Conservation (phyloP, 768 basidiomycete species). For the Auriculariales sp. region DNA sequence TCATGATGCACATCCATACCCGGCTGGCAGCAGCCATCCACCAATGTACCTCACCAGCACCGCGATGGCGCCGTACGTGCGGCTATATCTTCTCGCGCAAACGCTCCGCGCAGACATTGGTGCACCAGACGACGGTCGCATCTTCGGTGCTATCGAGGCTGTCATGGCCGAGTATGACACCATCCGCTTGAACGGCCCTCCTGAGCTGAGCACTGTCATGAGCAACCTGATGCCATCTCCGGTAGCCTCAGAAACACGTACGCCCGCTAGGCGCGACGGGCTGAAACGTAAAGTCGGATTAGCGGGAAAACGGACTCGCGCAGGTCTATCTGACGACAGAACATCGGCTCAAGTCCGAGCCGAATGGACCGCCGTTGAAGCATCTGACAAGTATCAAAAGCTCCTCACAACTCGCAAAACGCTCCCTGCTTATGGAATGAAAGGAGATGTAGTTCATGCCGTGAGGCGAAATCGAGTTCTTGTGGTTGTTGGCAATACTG, state of each 20-base stretch:
- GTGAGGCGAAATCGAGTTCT: constrained; percentile 51
- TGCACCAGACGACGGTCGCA: constrained; percentile 56
- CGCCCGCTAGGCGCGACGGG: constrained; percentile 13
- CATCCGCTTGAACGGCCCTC: constrained; percentile 57
- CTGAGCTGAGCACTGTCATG: constrained; percentile 56
- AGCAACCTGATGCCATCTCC: constrained; percentile 36
- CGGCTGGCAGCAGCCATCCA: constrained; percentile 34
- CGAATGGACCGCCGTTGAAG: constrained; percentile 34
- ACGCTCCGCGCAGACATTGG: constrained; percentile 45
- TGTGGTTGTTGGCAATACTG: constrained; percentile 84
- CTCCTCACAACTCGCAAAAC: constrained; percentile 41
- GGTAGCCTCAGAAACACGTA: constrained; percentile 7
- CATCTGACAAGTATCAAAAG: constrained; percentile 33
- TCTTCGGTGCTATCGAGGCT: constrained; percentile 52
- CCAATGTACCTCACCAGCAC: constrained; percentile 65
- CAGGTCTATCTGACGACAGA: constrained; percentile 22
- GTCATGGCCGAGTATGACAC: constrained; percentile 58
- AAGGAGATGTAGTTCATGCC: constrained; percentile 42
- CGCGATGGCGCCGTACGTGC: constrained; percentile 62
- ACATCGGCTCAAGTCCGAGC: constrained; percentile 33
- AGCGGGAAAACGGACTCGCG: not conserved
- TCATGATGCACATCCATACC: constrained; percentile 28
- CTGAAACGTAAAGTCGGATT: constrained; percentile 12
- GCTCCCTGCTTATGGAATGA: constrained; percentile 65
- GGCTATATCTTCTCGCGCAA: constrained; percentile 62